Base-by-base conservation (phyloP, 2,329 filamentous ascomycete species). In the Hymenoscyphus occultus region DNA sequence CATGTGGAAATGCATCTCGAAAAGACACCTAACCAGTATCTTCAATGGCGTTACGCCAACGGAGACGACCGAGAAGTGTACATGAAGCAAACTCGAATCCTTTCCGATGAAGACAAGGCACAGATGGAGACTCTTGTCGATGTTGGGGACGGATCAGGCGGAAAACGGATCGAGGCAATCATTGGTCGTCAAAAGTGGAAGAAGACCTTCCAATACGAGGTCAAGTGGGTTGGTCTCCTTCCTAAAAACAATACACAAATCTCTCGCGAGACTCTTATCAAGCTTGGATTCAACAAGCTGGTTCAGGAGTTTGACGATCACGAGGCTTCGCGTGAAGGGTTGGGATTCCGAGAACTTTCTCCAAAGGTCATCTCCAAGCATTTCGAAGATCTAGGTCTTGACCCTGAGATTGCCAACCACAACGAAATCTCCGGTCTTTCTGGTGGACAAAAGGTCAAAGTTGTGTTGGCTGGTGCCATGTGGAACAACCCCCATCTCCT, bases 1-100 rank as follows among this genome's bases (percentile, higher is more conserved):
- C 95, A 99, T 86, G 95, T 99, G 12, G 94, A 99, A 81, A 97
- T 97, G 94, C 95, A 99, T 76, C 83, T 98, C 72, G 95, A 99
- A 80, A 99, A 99, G 86, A 99, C 95, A 0, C 95, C 95, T 51
- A 98, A 97, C 78, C 95, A 99, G 80, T 99, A 99, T 76, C 85
- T 99, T 40, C 95, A 98, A 80, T 99, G 95, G 95, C 91, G 95
- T 74, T 99, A 98, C 76, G 92, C 92, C 74, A 92, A 98, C 75
- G 95, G 95, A 75, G 95, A 98, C 72, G 95, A 99, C 74, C 92
- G 95, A 61, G 95, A 99, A 78, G 94, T 98, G 51, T 86, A 96
- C 78, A 88, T 99, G 87, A 99, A 99, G 85, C 93, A 97, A 80
- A 98, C 94, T 59, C 93, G 95, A 80, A 84, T 93, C 62, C 81